Percentiles rank a stretch among this genome's conserved stretches.
Conservation (phyloP, 2,329 filamentous ascomycete genomes). For the Chalara sp. region DNA sequence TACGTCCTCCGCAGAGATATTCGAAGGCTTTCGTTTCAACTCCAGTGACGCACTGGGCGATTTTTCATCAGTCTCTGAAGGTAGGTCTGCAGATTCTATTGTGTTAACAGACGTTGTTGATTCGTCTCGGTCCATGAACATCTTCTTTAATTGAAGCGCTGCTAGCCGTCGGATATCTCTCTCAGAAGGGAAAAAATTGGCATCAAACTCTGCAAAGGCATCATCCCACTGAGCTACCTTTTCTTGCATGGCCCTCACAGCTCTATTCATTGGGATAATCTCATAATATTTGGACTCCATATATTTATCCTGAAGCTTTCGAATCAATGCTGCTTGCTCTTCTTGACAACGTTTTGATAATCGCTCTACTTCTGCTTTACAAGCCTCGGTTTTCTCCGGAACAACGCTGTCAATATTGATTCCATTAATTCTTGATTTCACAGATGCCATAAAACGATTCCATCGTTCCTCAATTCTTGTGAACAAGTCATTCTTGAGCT, state of each 20-base stretch:
- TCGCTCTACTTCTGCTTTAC: constrained; percentile 72
- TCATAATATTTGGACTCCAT: constrained; percentile 95
- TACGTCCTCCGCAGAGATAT: constrained; percentile 53
- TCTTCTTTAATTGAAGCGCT: constrained; percentile 85
- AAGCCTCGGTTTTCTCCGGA: constrained; percentile 78
- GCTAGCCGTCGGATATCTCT: constrained; percentile 93
- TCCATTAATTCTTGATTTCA: constrained; percentile 74
- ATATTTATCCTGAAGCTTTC: constrained; percentile 81
- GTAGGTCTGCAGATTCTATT: constrained; percentile 55
- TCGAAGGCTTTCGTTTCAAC: constrained; percentile 17
- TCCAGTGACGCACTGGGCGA: constrained; percentile 26
- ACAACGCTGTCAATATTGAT: constrained; percentile 90
- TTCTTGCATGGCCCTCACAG: constrained; percentile 84
- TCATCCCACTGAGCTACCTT: constrained; percentile 92
- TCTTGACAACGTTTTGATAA: constrained; percentile 75
- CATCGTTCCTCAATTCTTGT: constrained; percentile 74
- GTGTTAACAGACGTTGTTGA: constrained; percentile 69
- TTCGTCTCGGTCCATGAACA: constrained; percentile 80
- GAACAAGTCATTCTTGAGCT: constrained; percentile 88
- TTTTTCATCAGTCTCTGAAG: constrained; percentile 41
- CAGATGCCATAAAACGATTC: constrained; percentile 79
- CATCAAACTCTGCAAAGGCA: constrained; percentile 83
- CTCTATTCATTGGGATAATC: constrained; percentile 85
- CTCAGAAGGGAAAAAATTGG: constrained; percentile 86
- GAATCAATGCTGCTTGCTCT: constrained; percentile 68